phyloP scores from a whole-genome alignment of 257 asterid genomes.

The Marsdenia floribunda region DNA sequence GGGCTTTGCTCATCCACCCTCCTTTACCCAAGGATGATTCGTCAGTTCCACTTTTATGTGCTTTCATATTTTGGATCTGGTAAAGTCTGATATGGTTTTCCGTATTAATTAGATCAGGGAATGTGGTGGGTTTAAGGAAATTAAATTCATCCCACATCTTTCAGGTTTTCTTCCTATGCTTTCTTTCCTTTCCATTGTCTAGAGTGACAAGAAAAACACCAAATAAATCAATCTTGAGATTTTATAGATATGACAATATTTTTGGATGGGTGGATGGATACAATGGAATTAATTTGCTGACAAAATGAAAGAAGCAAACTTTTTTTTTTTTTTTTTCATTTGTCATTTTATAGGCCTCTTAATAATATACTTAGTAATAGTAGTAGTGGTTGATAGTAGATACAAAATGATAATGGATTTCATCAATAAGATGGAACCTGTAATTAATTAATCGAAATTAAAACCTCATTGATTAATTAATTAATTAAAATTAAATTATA shows the following conservation, averaged over 20 bases:
- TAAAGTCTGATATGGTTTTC: neutral
- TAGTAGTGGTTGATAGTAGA: neutral
- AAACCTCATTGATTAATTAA: neutral
- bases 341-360: neutral
- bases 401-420: neutral
- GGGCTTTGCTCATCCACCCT: constrained; percentile 4
- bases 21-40: neutral
- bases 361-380: neutral
- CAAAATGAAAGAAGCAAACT: constrained; percentile 6
- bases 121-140: neutral
- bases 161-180: too few relatives aligned
- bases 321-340: neutral
- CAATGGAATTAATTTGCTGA: constrained; percentile 11
- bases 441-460: neutral
- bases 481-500: too few relatives aligned
- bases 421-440: constrained; percentile 4
- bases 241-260: constrained; percentile 10
- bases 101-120: neutral
- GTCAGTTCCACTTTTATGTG: neutral
- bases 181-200: too few relatives aligned
- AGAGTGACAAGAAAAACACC: neutral
- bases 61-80: neutral
- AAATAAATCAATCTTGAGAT: constrained; percentile 10
- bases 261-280: neutral
- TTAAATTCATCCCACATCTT: too few relatives aligned